These are phyloP conservation scores for Pythium coloratum DNA, from an alignment of 352 stramenopile genomes.

Conservation along the genomic window DNA sequence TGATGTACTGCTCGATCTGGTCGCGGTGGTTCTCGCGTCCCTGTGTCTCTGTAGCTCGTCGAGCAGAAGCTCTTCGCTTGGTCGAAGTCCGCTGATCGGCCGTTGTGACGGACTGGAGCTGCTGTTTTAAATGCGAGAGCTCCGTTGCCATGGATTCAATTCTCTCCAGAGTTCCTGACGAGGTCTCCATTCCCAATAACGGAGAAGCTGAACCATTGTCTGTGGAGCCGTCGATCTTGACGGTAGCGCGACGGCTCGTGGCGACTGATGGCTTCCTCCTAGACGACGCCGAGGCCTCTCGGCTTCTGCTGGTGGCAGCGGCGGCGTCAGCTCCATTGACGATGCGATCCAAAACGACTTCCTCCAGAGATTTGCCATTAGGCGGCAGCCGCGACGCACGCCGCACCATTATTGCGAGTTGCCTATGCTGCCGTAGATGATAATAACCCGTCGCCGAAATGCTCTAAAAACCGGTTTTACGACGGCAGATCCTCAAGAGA, in stretches of 20 bases:
- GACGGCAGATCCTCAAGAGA: not conserved
- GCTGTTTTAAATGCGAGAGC: constrained; percentile 29
- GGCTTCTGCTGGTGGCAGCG: not conserved
- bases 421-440: too few relatives aligned
- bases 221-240: not conserved
- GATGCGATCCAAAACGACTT: constrained; percentile 61
- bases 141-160: constrained; percentile 31
- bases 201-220: not conserved
- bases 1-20: constrained; percentile 54
- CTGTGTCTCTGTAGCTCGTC: not conserved
- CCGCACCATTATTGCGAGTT: constrained; percentile 47
- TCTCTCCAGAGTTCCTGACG: constrained; percentile 18
- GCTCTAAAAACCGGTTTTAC: constrained; percentile 1
- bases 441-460: not conserved
- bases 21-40: constrained; percentile 26
- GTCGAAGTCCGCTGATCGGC: not conserved
- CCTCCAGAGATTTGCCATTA: constrained; percentile 60
- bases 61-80: constrained; percentile 6
- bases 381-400: constrained; percentile 56
- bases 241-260: constrained; percentile 1
- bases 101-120: constrained; percentile 24
- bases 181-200: not conserved
- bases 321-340: constrained; percentile 16
- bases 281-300: not conserved
- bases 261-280: constrained; percentile 7